phyloP scores from a whole-genome alignment of 768 basidiomycete species.

The Crucibulum laeve region DNA sequence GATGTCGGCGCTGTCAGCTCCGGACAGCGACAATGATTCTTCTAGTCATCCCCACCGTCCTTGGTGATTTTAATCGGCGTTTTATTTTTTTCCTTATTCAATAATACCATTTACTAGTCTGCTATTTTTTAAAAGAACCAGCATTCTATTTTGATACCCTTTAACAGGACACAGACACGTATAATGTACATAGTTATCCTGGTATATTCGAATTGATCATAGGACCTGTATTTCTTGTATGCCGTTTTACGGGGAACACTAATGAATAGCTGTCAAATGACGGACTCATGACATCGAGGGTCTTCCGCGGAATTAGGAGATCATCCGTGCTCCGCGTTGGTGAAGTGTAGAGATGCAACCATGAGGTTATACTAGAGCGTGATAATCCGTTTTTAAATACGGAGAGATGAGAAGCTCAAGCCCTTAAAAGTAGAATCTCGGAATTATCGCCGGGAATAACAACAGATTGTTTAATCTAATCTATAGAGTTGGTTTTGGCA shows the following conservation, averaged over 20 bases:
- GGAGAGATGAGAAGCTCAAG: not conserved
- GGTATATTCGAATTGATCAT: too few relatives aligned
- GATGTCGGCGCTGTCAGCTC: slow-evolving; percentile 17
- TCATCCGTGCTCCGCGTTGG: not conserved
- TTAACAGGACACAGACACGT: too few relatives aligned
- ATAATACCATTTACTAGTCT: too few relatives aligned
- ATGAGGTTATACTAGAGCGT: not conserved
- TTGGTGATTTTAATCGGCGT: slow-evolving; percentile 29
- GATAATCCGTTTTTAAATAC: not conserved
- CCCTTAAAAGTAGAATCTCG: not conserved
- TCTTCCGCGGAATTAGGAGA: slow-evolving; percentile 4
- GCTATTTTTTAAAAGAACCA: not conserved
- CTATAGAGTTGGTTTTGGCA: too few relatives aligned
- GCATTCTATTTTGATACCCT: not conserved
- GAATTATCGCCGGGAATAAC: not conserved
- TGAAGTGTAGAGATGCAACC: not conserved
- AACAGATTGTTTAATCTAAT: too few relatives aligned
- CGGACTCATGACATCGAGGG: slow-evolving; percentile 2
- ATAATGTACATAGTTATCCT: too few relatives aligned
- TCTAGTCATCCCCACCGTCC: slow-evolving; percentile 37
- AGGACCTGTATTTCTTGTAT: not conserved
- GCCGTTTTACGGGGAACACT: not conserved
- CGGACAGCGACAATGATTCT: slow-evolving; percentile 33
- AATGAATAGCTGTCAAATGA: not conserved
- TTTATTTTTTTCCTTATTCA: slow-evolving; percentile 7